phyloP scores from a whole-genome alignment of 2,329 filamentous ascomycete species.

The Trichophyton rubrum region DNA sequence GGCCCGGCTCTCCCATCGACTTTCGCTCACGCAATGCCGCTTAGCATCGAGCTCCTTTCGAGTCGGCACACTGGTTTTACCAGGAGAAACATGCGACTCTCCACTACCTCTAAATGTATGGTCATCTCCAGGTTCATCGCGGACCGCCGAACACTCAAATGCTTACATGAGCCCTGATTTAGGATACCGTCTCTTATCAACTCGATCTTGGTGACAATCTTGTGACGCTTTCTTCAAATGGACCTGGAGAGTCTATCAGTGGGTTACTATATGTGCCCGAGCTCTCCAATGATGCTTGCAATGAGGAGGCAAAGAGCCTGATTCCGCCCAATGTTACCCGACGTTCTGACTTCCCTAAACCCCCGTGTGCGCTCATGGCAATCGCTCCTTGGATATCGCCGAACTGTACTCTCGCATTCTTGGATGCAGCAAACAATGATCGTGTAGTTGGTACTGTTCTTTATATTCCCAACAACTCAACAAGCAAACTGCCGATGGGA shows the following conservation, averaged over 20 bases:
- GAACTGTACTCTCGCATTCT: conserved; percentile 60
- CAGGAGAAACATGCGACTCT: neutral
- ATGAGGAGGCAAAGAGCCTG: conserved; percentile 48
- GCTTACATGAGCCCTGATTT: neutral
- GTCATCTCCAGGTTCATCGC: neutral
- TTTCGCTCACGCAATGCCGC: neutral
- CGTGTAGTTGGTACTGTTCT: conserved; percentile 49
- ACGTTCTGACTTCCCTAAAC: conserved; percentile 50
- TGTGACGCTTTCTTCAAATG: conserved; percentile 54
- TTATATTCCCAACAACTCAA: conserved; percentile 38
- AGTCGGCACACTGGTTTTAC: neutral
- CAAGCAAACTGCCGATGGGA: conserved; percentile 51
- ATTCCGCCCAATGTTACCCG: conserved; percentile 66
- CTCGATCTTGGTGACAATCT: conserved; percentile 44
- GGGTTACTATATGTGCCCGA: conserved; percentile 80
- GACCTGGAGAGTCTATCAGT: conserved; percentile 54
- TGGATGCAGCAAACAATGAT: conserved; percentile 50
- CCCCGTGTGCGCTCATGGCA: conserved; percentile 62
- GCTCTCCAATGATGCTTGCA: conserved; percentile 51
- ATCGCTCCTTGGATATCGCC: conserved; percentile 74
- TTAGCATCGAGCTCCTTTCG: neutral
- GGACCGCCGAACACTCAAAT: neutral
- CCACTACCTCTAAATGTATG: neutral
- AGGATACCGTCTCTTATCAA: neutral
- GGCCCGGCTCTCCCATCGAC: neutral